Conservation (phyloP, 768 basidiomycete species). For the Trametopsis cervina region DNA sequence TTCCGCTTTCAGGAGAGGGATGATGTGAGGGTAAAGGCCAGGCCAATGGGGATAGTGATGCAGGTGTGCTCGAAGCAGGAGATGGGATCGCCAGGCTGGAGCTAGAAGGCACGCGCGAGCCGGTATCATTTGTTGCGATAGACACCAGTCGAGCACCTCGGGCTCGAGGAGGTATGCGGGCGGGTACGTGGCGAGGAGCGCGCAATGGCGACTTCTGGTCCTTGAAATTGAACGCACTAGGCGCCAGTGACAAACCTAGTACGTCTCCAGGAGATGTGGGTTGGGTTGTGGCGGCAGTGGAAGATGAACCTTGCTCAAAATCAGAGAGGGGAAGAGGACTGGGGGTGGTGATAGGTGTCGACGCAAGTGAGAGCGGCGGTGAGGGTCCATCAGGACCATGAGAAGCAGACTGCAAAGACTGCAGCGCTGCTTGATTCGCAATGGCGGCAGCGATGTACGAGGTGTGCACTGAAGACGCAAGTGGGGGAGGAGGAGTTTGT, state of each 20-base stretch:
- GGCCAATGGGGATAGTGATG: constrained; percentile 5
- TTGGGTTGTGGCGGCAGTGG: constrained; percentile 10
- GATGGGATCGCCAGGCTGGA: background rate
- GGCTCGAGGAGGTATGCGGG: constrained; percentile 7
- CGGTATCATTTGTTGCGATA: background rate
- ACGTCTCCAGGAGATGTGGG: constrained; percentile 5
- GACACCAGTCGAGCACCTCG: background rate
- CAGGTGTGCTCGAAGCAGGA: constrained; percentile 2
- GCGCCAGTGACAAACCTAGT: constrained; percentile 2
- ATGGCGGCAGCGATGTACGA: constrained; percentile 10
- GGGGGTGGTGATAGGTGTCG: constrained; percentile 6
- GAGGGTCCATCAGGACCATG: constrained; percentile 1
- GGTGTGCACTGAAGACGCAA: background rate
- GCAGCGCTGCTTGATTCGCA: constrained; percentile 8
- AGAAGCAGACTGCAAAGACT: background rate
- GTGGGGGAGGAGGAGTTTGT: background rate
- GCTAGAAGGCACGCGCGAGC: constrained; percentile 1
- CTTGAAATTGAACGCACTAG: constrained; percentile 4
- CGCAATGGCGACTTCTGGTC: constrained; percentile 8
- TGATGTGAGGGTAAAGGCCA: constrained; percentile 5
- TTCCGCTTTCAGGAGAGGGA: background rate
- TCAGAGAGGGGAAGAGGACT: constrained; percentile 9
- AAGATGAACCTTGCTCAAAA: constrained; percentile 8
- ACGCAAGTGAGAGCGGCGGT: constrained; percentile 9
- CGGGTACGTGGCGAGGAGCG: constrained; percentile 6